Percentiles rank a stretch among this genome's conserved stretches.
phyloP scores from a whole-genome alignment of 192 early-diverging fungal species.

The Coemansia guatemalensis region DNA sequence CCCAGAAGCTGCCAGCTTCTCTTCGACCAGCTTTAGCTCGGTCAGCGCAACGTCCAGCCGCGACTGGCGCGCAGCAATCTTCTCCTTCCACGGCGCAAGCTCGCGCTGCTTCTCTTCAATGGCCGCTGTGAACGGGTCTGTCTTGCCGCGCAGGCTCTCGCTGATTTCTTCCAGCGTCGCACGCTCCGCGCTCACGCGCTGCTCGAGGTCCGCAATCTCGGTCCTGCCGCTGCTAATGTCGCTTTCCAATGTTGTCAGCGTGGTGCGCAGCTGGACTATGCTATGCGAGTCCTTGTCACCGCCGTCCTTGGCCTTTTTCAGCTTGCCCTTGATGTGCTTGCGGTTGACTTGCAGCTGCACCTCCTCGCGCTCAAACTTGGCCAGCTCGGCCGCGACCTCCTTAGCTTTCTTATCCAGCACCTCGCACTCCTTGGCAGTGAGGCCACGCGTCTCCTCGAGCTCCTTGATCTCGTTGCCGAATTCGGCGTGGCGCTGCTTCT shows the following conservation, averaged over 20 bases:
- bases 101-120: conserved; percentile 86
- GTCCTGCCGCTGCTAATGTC: conserved; percentile 58
- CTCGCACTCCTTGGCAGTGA: conserved; percentile 60
- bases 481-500: conserved; percentile 60
- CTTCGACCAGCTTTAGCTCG: conserved; percentile 75
- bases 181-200: conserved; percentile 65
- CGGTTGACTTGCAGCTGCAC: conserved; percentile 85
- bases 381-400: conserved; percentile 59
- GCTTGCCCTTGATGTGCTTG: conserved; percentile 76
- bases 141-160: conserved; percentile 82
- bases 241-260: conserved; percentile 67
- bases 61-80: conserved; percentile 71
- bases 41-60: conserved; percentile 76
- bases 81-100: conserved; percentile 85
- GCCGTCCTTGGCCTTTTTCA: conserved; percentile 72
- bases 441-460: conserved; percentile 61
- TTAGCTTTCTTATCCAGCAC: conserved; percentile 62
- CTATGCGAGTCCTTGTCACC: conserved; percentile 65
- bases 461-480: conserved; percentile 64
- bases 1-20: conserved; percentile 56
- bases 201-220: conserved; percentile 66
- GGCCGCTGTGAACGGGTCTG: conserved; percentile 71
- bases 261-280: conserved; percentile 61
- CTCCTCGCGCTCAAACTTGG: conserved; percentile 73
- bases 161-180: conserved; percentile 73